Conservation (phyloP, 2,329 filamentous ascomycete genomes). For the Phyllosticta citriasiana region DNA sequence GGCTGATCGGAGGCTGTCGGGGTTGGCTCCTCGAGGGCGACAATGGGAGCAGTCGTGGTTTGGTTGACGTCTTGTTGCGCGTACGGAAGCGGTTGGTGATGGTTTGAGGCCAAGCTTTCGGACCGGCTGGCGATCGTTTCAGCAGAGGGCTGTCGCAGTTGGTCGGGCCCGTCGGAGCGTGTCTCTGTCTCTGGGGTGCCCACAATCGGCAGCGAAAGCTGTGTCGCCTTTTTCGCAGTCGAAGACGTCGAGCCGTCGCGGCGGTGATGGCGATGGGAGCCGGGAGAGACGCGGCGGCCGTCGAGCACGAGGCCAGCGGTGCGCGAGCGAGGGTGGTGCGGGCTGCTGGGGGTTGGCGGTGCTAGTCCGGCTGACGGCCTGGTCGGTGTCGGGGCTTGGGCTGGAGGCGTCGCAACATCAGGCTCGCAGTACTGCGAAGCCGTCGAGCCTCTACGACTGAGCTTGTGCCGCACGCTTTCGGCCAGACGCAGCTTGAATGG, state of each 20-base stretch:
- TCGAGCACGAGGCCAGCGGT: neutral
- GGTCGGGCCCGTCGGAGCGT: slow-evolving; percentile 1
- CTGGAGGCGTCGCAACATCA: neutral
- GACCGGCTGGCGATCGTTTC: slow-evolving; percentile 12
- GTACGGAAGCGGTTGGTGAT: slow-evolving; percentile 13
- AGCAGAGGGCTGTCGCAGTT: slow-evolving; percentile 7
- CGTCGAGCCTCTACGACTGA: neutral
- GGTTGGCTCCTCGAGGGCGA: slow-evolving; percentile 26
- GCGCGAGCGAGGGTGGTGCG: neutral
- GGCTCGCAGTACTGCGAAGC: neutral
- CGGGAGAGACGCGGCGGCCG: neutral
- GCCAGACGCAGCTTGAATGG: neutral
- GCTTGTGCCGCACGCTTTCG: neutral
- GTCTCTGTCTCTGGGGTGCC: neutral
- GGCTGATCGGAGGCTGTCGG: slow-evolving; percentile 20
- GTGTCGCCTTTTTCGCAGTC: neutral
- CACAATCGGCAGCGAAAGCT: neutral
- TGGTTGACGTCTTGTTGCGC: slow-evolving; percentile 8
- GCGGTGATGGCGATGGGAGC: neutral
- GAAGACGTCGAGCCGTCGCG: neutral
- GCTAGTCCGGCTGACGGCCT: neutral
- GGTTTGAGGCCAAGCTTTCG: slow-evolving; percentile 15
- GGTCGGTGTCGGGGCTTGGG: neutral
- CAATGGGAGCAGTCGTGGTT: slow-evolving; percentile 15
- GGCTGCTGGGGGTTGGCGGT: neutral